Evolutionary conservation across 2,329 filamentous ascomycete species (phyloP), one percentile per base, ranked within the genome.

Genomic region (Whalleya microplaca): DNA sequence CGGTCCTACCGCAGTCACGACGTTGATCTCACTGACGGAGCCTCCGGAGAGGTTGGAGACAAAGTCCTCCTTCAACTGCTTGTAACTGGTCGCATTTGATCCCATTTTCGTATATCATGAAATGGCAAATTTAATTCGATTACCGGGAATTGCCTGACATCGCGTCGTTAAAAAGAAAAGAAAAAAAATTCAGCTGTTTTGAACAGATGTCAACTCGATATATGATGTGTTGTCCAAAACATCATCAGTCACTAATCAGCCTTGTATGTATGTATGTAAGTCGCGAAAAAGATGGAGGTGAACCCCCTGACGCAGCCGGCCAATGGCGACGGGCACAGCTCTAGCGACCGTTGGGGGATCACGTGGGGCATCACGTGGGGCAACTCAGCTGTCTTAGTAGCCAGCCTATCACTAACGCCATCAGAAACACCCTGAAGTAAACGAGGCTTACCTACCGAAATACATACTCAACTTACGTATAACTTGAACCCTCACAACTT

Each of bases 1-100:
- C 70, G 93, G 88, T 70, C 92, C 91, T 62, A 96, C 88, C 47
- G 90, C 83, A 46, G 91, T 92, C 65, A 98, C 90, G 66, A 85
- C 83, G 72, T 93, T 94, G 77, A 99, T 93, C 73, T 99, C 95
- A 65, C 82, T 78, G 58, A 96, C 87, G 29, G 86, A 83, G 56
- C 95, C 92, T 41, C 95, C 95, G 6, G 89, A 87, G 27, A 96
- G 85, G 72, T 92, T 91, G 52, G 94, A 96, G 69, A 99, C 95
- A 73, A 96, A 96, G 71, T 92, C 92, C 80, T 96, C 93, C 78
- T 99, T 99, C 65, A 89, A 82, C 69, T 89, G 85, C 77, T 97
- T 99, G 80, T 97, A 96, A 75, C 82, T 88, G 45, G 77, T 72
- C 67, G 70, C 73, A 58, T 72, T 73, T 63, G 72, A 64, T 59